Conservation (phyloP, 1,284 basidiomycete genomes). For the Rhodotorula sp. region DNA sequence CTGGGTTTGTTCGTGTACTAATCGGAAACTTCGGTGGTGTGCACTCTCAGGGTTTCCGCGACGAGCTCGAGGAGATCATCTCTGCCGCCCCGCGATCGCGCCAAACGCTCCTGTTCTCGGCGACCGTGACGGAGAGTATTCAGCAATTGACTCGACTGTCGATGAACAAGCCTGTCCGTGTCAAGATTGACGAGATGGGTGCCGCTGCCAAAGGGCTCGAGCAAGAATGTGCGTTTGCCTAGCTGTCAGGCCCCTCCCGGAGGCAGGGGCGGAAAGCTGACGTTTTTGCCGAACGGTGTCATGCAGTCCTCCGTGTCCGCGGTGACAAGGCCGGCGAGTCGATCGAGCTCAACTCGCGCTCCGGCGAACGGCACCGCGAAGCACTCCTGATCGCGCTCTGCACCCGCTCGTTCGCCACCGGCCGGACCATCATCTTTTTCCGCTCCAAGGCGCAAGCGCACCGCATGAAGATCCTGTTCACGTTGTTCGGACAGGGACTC, state of each 20-base stretch:
- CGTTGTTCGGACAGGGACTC: constrained; percentile 67
- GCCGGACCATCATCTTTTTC: constrained; percentile 85
- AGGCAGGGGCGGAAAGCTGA: neutral
- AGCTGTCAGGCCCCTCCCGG: neutral
- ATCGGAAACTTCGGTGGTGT: neutral
- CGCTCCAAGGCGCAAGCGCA: constrained; percentile 95
- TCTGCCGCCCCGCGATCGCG: constrained; percentile 80
- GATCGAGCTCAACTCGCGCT: constrained; percentile 39
- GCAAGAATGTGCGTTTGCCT: constrained; percentile 72
- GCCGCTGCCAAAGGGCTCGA: constrained; percentile 82
- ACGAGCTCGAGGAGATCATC: constrained; percentile 91
- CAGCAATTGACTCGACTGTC: constrained; percentile 90
- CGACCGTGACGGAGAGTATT: constrained; percentile 95
- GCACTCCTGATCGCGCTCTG: constrained; percentile 80
- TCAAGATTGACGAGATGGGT: constrained; percentile 93
- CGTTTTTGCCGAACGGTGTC: neutral
- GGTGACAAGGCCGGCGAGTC: constrained; percentile 54
- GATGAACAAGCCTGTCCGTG: constrained; percentile 81
- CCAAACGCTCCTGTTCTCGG: constrained; percentile 98
- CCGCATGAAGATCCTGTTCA: constrained; percentile 91
- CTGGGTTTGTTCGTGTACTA: neutral
- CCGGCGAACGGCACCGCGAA: constrained; percentile 63
- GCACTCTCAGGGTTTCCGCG: constrained; percentile 69
- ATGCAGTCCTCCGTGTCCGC: constrained; percentile 63
- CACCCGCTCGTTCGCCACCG: constrained; percentile 71